Evolutionary conservation across 495 filamentous ascomycete species (phyloP), one percentile per base, ranked within the genome.

Genomic region (Aspergillus nanangensis): DNA sequence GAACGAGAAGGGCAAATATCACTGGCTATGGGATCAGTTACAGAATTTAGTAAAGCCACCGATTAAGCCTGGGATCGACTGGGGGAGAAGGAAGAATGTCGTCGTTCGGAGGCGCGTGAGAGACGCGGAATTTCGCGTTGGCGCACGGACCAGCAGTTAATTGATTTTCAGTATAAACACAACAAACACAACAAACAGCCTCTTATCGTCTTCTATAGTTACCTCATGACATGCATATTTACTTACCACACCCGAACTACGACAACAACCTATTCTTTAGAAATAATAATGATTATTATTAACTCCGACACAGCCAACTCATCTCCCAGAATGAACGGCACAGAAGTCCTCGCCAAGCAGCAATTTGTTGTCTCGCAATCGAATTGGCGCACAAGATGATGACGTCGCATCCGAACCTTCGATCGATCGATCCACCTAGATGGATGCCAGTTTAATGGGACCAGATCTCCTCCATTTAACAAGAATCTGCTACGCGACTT

Each of bases 81-180:
- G n/a, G n/a, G 25, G 11, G 7, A 11, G 25, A 29, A 7, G 25
- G 25, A 11, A 29, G 25, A 29, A 29, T 7, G 11, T 11, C 25
- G 11, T 5, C 25, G 25, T 5, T 5, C 5, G 5, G 25, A 11
- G 25, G 25, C 25, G 25, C 35, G 14, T 38, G 35, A 11, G 11
- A 41, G 50, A 53, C 60, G 60, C 53, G 60, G 49, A 51, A 49
- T 55, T 57, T 57, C 60, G 60, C 60, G 60, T 62, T 43, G 8
- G 45, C 8, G 59, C 59, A 71, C 67, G 49, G 67, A 57, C 67
- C 65, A 66, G 0, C n/a, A 56, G 56, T 64, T 56, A 39, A 69
- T 62, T 52, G 50, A 38, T 55, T 29, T 5, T 5, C 25, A 29
- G 25, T 29, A 11, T 29, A 5, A 5, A 5, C 25, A 11, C 25